Conservation (phyloP, 345 rosid species). For the Salix exigua region DNA sequence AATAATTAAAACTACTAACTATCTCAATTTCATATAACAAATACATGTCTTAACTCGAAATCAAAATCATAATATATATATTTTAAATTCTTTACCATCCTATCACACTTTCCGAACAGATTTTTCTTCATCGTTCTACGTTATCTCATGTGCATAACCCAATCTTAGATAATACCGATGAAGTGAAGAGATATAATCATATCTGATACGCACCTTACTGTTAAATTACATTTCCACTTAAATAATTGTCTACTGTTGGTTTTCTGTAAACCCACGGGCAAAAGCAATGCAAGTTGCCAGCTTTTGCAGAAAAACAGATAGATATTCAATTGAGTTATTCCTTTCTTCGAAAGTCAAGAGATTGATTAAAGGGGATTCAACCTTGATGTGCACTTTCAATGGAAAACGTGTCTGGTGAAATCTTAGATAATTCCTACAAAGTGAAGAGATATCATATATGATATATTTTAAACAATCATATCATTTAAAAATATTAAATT, state of each 20-base stretch:
- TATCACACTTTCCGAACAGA: no score
- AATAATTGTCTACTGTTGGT: neutral
- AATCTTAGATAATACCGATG: neutral
- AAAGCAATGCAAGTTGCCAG: neutral
- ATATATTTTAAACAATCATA: no score
- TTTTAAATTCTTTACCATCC: no score
- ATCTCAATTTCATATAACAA: accelerated
- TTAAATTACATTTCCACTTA: neutral
- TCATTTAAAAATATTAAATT: no score
- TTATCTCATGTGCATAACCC: neutral
- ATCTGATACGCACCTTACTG: neutral
- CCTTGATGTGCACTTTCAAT: neutral
- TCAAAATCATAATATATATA: accelerated
- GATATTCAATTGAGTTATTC: neutral
- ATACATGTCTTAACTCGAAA: no score
- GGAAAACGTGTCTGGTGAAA: neutral
- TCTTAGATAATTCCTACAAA: no score
- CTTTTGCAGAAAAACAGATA: neutral
- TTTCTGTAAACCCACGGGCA: neutral
- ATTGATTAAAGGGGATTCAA: neutral
- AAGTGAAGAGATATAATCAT: neutral
- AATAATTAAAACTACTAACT: no score
- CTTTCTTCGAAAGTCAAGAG: neutral
- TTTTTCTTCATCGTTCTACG: neutral
- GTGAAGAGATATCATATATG: no score